Evolutionary conservation across 306 rosid species (phyloP).

Genomic region (apple (Malus domestica)): DNA sequence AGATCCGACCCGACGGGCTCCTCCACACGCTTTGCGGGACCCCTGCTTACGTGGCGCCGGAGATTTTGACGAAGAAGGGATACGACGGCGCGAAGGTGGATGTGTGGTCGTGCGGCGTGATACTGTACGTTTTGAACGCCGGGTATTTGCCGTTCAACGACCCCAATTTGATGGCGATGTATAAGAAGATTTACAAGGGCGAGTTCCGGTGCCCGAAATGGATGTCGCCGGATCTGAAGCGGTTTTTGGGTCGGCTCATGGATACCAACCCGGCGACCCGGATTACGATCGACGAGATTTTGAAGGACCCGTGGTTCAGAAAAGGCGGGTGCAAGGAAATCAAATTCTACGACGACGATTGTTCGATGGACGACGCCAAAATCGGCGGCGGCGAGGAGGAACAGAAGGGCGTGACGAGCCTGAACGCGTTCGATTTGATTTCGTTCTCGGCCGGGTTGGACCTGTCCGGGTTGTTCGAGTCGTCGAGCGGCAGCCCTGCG

Average conservation of each 20-base stretch:
- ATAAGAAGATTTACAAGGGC: constrained; percentile 62
- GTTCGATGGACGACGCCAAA: background rate
- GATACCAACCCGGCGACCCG: constrained; percentile 52
- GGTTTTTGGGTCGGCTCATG: constrained; percentile 43
- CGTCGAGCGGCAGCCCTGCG: background rate
- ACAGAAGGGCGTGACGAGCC: background rate
- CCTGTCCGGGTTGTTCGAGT: constrained; percentile 43
- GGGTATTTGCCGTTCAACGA: constrained; percentile 75
- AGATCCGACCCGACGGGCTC: constrained; percentile 50
- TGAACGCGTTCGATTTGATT: constrained; percentile 68
- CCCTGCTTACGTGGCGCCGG: constrained; percentile 86
- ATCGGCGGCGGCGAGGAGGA: constrained; percentile 6
- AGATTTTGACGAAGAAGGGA: constrained; percentile 57
- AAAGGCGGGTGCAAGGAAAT: constrained; percentile 38
- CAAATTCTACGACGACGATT: constrained; percentile 27
- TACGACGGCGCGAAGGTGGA: constrained; percentile 72
- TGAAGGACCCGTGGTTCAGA: constrained; percentile 55
- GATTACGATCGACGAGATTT: constrained; percentile 53
- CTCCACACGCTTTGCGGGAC: constrained; percentile 77
- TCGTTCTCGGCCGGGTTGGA: constrained; percentile 57
- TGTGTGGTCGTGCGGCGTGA: constrained; percentile 65
- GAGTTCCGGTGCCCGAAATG: constrained; percentile 63
- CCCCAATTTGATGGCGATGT: constrained; percentile 63
- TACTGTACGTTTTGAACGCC: constrained; percentile 51
- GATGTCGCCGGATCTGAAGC: constrained; percentile 46